Conservation (phyloP, 2,329 filamentous ascomycete species). For the Cladosporium sp. region DNA sequence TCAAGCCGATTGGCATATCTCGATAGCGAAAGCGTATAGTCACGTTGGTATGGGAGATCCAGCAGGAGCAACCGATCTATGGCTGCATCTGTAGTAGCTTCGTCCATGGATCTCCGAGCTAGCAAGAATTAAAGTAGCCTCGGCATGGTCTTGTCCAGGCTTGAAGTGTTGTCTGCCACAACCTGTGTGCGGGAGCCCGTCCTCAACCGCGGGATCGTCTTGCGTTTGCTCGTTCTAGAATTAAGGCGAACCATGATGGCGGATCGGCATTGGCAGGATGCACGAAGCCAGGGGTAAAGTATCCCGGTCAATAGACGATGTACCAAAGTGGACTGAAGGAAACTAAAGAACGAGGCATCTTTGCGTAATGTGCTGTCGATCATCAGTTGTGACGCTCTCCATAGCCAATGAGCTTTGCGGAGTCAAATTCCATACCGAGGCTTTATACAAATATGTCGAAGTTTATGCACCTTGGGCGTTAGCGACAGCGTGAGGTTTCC, state of each 20-base stretch:
- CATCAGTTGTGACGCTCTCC: neutral
- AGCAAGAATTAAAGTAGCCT: neutral
- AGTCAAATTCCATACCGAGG: conserved; percentile 12
- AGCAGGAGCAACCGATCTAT: neutral
- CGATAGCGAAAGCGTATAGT: neutral
- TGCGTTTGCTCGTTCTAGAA: neutral
- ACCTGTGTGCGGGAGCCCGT: neutral
- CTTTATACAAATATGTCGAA: neutral
- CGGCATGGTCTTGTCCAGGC: neutral
- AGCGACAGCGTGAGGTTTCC: neutral
- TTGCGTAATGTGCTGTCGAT: neutral
- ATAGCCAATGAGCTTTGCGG: neutral
- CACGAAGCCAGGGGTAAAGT: neutral
- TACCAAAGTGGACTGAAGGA: neutral
- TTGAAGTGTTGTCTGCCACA: neutral
- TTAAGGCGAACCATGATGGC: neutral
- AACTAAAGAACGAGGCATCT: neutral
- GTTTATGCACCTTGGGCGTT: neutral
- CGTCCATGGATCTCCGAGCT: neutral
- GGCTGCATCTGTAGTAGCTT: neutral
- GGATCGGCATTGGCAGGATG: neutral
- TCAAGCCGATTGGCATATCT: neutral
- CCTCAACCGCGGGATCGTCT: neutral
- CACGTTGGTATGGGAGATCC: neutral
- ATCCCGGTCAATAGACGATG: conserved; percentile 2